These are phyloP conservation scores for Colletotrichum gloeosporioides DNA, from an alignment of 2,329 filamentous ascomycete genomes.

Conservation along the genomic window DNA sequence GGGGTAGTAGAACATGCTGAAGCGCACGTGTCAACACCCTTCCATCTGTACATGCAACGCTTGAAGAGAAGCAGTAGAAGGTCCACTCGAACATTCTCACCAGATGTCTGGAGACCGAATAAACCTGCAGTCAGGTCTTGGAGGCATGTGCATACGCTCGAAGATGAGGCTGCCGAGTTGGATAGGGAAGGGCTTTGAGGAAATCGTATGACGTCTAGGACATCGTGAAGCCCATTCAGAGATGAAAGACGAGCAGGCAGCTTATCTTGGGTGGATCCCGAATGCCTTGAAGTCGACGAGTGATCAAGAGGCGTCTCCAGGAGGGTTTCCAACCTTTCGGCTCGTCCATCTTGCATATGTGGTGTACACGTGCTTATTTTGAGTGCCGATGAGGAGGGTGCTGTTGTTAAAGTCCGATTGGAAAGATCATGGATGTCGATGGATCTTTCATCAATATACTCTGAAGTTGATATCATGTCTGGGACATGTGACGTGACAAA, in stretches of 20 bases:
- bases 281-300: not conserved
- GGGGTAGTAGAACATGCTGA: not conserved
- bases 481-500: not conserved
- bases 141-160: not conserved
- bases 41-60: not conserved
- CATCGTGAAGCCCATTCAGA: not conserved
- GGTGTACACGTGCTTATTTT: not conserved
- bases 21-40: not conserved
- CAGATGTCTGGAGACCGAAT: not conserved
- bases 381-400: not conserved
- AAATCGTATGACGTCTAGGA: not conserved
- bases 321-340: not conserved
- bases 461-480: not conserved
- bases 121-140: not conserved
- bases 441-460: not conserved
- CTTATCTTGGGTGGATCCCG: not conserved
- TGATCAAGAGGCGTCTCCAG: not conserved
- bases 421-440: not conserved
- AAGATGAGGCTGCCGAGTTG: not conserved
- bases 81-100: not conserved
- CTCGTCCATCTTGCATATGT: not conserved
- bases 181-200: not conserved
- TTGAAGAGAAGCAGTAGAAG: not conserved
- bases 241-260: not conserved
- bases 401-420: not conserved